Percentiles rank a stretch among this genome's conserved stretches.
phyloP scores from a whole-genome alignment of 2,329 filamentous ascomycete species.

The Xylariomycetidae sp. region DNA sequence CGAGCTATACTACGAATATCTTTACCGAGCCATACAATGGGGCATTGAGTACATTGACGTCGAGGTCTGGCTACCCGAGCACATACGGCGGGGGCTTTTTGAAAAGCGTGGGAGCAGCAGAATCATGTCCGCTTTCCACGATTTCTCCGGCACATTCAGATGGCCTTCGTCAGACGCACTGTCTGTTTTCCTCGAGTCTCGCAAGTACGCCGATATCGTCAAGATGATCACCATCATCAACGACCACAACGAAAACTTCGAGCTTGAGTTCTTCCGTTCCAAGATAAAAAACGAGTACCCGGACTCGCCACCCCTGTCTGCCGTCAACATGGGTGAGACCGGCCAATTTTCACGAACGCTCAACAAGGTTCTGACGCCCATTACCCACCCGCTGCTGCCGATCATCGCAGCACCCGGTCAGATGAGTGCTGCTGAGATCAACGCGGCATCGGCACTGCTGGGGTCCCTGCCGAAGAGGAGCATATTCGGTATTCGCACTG shows the following conservation, averaged over 20 bases:
- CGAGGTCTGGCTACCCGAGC: conserved; percentile 78
- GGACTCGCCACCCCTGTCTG: conserved; percentile 67
- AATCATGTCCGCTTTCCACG: conserved; percentile 89
- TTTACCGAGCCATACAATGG: conserved; percentile 82
- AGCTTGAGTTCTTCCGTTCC: conserved; percentile 83
- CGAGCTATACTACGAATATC: conserved; percentile 66
- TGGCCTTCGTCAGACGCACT: conserved; percentile 73
- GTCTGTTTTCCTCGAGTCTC: conserved; percentile 64
- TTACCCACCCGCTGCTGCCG: conserved; percentile 78
- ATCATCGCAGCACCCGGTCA: conserved; percentile 82
- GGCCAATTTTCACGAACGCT: conserved; percentile 78
- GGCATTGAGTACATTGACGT: conserved; percentile 87
- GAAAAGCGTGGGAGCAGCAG: conserved; percentile 70
- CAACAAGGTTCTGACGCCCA: conserved; percentile 82
- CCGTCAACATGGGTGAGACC: conserved; percentile 81
- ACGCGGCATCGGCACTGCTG: conserved; percentile 69
- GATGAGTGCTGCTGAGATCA: conserved; percentile 80
- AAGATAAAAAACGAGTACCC: conserved; percentile 64
- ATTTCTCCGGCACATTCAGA: conserved; percentile 77
- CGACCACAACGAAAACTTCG: conserved; percentile 80
- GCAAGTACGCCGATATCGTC: conserved; percentile 74
- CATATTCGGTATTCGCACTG: conserved; percentile 73
- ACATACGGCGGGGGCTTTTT: conserved; percentile 61
- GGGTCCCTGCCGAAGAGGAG: conserved; percentile 74
- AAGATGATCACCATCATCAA: conserved; percentile 87